Percentiles rank a stretch among this genome's conserved stretches.
Conservation (phyloP, 306 rosid species). For the Macrotyloma uniflorum region DNA sequence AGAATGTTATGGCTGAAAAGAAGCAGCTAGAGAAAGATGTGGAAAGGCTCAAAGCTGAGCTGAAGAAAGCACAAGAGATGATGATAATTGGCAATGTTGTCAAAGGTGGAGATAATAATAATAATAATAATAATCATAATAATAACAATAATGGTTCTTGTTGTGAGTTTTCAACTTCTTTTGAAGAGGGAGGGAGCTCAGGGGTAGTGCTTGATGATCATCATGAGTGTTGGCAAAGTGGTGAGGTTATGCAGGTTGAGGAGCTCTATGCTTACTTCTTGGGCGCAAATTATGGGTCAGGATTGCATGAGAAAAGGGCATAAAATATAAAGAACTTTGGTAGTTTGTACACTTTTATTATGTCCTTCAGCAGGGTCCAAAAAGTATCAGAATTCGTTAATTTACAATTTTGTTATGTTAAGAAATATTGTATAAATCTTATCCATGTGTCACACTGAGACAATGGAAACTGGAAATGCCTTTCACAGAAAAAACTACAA, state of each 20-base stretch:
- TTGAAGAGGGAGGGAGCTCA: constrained; percentile 41
- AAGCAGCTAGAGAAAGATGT: constrained; percentile 58
- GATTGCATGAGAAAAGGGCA: constrained; percentile 30
- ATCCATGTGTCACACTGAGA: background rate
- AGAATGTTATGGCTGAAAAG: constrained; percentile 55
- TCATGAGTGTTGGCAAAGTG: constrained; percentile 26
- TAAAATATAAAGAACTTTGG: background rate
- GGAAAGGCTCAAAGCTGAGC: constrained; percentile 54
- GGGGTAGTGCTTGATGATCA: constrained; percentile 28
- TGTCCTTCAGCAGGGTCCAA: background rate
- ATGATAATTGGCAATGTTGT: background rate
- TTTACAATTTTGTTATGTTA: background rate
- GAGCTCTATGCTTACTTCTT: constrained; percentile 60
- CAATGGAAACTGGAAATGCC: background rate
- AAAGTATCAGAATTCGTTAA: background rate
- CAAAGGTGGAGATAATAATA: constrained; percentile 19
- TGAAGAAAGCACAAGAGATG: constrained; percentile 49
- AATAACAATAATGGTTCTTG: constrained; percentile 14
- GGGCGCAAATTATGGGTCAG: constrained; percentile 39
- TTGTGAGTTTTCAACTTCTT: constrained; percentile 34
- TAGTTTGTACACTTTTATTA: background rate
- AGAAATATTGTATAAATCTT: background rate
- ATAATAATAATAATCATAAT: background rate
- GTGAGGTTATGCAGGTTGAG: constrained; percentile 35
- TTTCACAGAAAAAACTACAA: background rate